Conservation (phyloP, 2,329 filamentous ascomycete species). For the Penicillium oxalicum region DNA sequence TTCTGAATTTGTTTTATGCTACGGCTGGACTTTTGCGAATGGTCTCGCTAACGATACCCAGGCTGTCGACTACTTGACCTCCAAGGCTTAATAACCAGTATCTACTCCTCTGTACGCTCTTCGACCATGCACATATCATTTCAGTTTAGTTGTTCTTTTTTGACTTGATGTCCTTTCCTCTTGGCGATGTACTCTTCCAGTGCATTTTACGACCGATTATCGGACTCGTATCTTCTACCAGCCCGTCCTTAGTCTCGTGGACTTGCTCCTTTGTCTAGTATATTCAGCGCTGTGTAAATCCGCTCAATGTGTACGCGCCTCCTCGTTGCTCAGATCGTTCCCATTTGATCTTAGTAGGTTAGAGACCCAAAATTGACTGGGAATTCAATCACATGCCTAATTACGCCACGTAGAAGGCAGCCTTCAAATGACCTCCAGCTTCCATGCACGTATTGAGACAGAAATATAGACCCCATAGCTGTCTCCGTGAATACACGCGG, state of each 20-base stretch:
- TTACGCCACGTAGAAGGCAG: too few species aligned
- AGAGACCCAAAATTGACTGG: too few species aligned
- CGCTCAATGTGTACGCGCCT: neutral
- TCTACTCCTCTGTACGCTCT: too few species aligned
- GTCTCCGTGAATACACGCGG: too few species aligned
- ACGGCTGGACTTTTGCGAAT: neutral
- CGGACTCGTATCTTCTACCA: neutral
- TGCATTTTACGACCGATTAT: too few species aligned
- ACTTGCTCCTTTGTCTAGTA: neutral
- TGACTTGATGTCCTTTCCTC: constrained; percentile 8
- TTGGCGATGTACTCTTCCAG: neutral
- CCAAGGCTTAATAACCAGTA: constrained; percentile 29
- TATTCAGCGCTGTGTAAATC: constrained; percentile 15
- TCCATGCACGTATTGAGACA: too few species aligned
- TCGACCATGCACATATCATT: constrained; percentile 18
- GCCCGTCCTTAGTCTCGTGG: constrained; percentile 1
- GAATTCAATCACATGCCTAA: too few species aligned
- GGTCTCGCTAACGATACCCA: constrained; percentile 13
- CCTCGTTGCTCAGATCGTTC: too few species aligned
- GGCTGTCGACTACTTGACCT: constrained; percentile 39
- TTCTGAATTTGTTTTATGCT: neutral
- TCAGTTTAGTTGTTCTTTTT: constrained; percentile 16
- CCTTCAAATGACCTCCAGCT: too few species aligned
- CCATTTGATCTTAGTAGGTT: too few species aligned
- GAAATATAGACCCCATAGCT: too few species aligned